Evolutionary conservation across 164 flowering plant genomes (phyloP), one percentile per base, ranked within the genome.

Genomic region (Houttuynia cordata): DNA sequence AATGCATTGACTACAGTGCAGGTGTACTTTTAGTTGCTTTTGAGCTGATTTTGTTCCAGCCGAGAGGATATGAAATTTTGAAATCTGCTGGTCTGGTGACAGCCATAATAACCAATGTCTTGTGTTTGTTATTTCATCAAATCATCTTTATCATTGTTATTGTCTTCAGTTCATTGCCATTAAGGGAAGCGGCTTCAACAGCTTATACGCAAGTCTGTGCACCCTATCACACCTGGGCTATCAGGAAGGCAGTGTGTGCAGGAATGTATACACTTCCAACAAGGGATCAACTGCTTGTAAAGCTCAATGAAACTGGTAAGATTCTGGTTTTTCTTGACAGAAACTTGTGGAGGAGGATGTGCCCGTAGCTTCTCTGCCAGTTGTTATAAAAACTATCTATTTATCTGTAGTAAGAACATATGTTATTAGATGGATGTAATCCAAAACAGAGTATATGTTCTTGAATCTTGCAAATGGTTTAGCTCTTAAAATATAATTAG

Each of bases 251-350:
- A 14, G 98, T 83, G 68, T 68, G 63, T 69, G 88, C 90, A 20
- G 96, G 94, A 24, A 86, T 91, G 92, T 88, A 77, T 75, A 77
- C 97, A n/a, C 86, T 91, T 49, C 97, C 97, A 30, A 67, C 92
- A 30, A 81, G 83, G 71, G 83, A 83, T 8, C 88, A 86, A 63
- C 90, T 91, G 52, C 63, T 86, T 64, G 6, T 68, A 50, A 83
- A 65, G 74, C 83, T 91, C 60, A 81, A 88, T 55, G 97, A 91
- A 76, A 81, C 81, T 17, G 80, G 97, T 91, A 45, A 81, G 76
- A 59, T 62, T 53, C 21, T 17, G 21, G 15, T n/a, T n/a, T n/a
- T n/a, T n/a, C n/a, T n/a, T n/a, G n/a, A n/a, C n/a, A n/a, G n/a
- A n/a, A n/a, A n/a, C n/a, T n/a, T n/a, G n/a, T n/a, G n/a, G n/a